A percentile compares a stretch with the other conserved stretches of the same genome.
Evolutionary conservation across 768 basidiomycete genomes (phyloP).

Genomic region (Fomitopsis serialis): DNA sequence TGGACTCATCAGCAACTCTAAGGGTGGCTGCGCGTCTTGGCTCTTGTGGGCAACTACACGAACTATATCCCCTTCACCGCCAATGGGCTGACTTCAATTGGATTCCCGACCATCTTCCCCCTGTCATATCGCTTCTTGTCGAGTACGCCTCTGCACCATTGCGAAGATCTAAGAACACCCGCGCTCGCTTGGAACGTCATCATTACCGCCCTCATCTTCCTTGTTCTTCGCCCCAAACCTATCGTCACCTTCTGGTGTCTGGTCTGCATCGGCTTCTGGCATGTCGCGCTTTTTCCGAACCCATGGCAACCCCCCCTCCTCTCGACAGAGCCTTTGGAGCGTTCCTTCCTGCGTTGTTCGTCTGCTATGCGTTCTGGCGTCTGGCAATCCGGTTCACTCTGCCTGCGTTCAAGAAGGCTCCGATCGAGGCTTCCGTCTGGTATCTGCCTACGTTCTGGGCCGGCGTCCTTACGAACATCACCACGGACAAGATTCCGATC

Average conservation of each 20-base stretch:
- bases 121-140: slow-evolving; percentile 56
- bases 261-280: slow-evolving; percentile 86
- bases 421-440: slow-evolving; percentile 68
- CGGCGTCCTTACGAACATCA: slow-evolving; percentile 70
- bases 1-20: slow-evolving; percentile 55
- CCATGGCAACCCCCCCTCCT: slow-evolving; percentile 57
- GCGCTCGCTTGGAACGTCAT: slow-evolving; percentile 73
- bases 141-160: slow-evolving; percentile 48
- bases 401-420: slow-evolving; percentile 60
- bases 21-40: slow-evolving; percentile 76
- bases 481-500: slow-evolving; percentile 69
- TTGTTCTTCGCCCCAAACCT: slow-evolving; percentile 66
- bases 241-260: slow-evolving; percentile 70
- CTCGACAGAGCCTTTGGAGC: slow-evolving; percentile 68
- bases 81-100: slow-evolving; percentile 64
- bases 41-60: slow-evolving; percentile 69
- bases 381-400: slow-evolving; percentile 69
- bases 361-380: slow-evolving; percentile 77
- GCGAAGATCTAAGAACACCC: slow-evolving; percentile 61
- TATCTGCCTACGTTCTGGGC: slow-evolving; percentile 79
- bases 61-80: slow-evolving; percentile 53
- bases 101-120: slow-evolving; percentile 74
- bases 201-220: slow-evolving; percentile 60
- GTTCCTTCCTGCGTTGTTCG: slow-evolving; percentile 76
- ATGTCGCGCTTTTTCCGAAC: slow-evolving; percentile 78